A percentile compares a stretch with the other conserved stretches of the same genome.
Conservation (phyloP, 768 basidiomycete species). For the Amanita subjunquillea region DNA sequence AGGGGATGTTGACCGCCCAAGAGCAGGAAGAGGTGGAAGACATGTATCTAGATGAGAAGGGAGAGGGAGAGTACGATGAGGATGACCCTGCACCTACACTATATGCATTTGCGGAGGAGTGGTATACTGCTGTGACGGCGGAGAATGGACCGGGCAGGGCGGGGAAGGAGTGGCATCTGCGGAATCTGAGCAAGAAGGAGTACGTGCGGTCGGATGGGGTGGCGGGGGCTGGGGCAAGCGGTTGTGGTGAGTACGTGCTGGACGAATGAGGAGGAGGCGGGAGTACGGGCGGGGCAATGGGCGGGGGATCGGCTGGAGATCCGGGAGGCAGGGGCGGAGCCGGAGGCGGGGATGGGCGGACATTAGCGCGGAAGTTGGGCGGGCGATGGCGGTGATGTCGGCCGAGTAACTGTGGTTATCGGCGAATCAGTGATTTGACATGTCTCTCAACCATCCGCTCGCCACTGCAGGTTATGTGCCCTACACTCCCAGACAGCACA, state of each 20-base stretch:
- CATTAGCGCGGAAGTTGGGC: slow-evolving; percentile 3
- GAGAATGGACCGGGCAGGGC: not conserved
- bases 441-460: too few relatives aligned
- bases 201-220: slow-evolving; percentile 1
- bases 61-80: not conserved
- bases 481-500: too few relatives aligned
- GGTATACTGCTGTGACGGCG: not conserved
- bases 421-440: not conserved
- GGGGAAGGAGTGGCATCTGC: not conserved
- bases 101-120: slow-evolving; percentile 4
- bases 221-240: not conserved
- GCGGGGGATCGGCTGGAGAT: slow-evolving; percentile 6
- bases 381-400: slow-evolving; percentile 6
- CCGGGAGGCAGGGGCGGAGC: not conserved
- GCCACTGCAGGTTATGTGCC: too few relatives aligned
- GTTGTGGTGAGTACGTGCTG: slow-evolving; percentile 2
- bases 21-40: slow-evolving; percentile 5
- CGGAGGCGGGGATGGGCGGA: slow-evolving; percentile 1
- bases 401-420: not conserved
- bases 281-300: slow-evolving; percentile 1
- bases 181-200: slow-evolving; percentile 1
- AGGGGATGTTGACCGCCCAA: slow-evolving; percentile 6
- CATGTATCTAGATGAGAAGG: slow-evolving; percentile 5
- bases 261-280: slow-evolving; percentile 3
- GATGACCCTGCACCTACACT: slow-evolving; percentile 3